phyloP scores from a whole-genome alignment of 2,329 filamentous ascomycete genomes.

The Tolypocladium tundrense region DNA sequence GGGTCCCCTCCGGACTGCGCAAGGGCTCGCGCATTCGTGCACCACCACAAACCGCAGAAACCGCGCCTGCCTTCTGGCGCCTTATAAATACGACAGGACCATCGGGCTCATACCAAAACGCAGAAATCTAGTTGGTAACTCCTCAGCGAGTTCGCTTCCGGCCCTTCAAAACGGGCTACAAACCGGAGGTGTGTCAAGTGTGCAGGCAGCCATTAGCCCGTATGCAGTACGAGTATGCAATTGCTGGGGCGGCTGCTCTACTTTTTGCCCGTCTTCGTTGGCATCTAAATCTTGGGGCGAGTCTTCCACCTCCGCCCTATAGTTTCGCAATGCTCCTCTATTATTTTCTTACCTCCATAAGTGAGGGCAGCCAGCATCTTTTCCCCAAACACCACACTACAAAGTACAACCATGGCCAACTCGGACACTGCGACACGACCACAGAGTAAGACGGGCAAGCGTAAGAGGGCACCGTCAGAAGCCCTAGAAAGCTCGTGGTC shows the following conservation, averaged over 20 bases:
- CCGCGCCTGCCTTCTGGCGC: too few species aligned
- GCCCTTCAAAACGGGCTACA: neutral
- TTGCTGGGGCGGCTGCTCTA: too few species aligned
- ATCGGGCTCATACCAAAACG: too few species aligned
- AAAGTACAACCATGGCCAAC: neutral
- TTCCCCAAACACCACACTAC: neutral
- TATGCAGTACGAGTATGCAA: too few species aligned
- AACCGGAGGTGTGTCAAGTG: neutral
- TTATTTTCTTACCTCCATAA: neutral
- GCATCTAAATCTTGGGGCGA: neutral
- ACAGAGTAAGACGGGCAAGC: neutral
- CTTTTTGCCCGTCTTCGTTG: neutral
- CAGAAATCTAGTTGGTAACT: too few species aligned
- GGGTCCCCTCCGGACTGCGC: too few species aligned
- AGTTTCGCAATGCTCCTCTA: neutral
- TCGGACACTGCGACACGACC: neutral
- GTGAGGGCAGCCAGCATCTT: neutral
- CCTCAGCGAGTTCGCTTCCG: too few species aligned
- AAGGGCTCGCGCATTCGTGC: too few species aligned
- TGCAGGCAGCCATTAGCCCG: neutral
- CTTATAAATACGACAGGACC: too few species aligned
- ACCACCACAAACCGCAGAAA: too few species aligned
- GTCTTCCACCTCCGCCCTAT: neutral
- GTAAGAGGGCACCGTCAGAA: neutral
- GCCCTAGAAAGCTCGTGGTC: neutral